A percentile compares a stretch with the other conserved stretches of the same genome.
Conservation (phyloP, 192 early-diverging fungal species). For the Backusella sp. region DNA sequence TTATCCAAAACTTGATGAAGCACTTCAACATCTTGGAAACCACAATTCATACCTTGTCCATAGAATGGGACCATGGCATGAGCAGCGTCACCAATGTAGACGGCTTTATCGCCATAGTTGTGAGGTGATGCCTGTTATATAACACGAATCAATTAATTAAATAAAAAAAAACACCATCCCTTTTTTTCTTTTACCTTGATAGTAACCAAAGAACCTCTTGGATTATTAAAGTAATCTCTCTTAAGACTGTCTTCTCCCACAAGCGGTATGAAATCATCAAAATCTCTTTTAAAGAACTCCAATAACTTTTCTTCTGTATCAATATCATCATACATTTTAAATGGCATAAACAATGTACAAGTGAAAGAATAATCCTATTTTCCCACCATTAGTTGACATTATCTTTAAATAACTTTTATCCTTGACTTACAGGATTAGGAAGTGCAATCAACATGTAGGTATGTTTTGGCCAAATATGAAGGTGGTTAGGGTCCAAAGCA, state of each 20-base stretch:
- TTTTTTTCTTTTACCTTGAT: slow-evolving; percentile 59
- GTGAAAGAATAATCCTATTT: slow-evolving; percentile 88
- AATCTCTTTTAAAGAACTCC: slow-evolving; percentile 72
- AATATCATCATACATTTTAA: slow-evolving; percentile 73
- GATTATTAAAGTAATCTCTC: slow-evolving; percentile 80
- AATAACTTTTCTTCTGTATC: slow-evolving; percentile 60
- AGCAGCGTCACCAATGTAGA: slow-evolving; percentile 94
- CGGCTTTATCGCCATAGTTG: slow-evolving; percentile 69
- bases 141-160: neutral
- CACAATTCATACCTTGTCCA: slow-evolving; percentile 98
- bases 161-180: neutral
- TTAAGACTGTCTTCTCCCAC: slow-evolving; percentile 75
- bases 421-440: slow-evolving; percentile 73
- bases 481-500: slow-evolving; percentile 84
- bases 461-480: slow-evolving; percentile 97
- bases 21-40: slow-evolving; percentile 88
- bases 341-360: slow-evolving; percentile 96
- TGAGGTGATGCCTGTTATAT: slow-evolving; percentile 58
- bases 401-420: neutral
- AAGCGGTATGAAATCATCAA: slow-evolving; percentile 72
- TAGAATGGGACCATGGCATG: slow-evolving; percentile 99
- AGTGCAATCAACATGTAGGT: slow-evolving; percentile 98
- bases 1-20: slow-evolving; percentile 60
- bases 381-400: neutral
- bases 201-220: slow-evolving; percentile 79